Evolutionary conservation across 306 rosid genomes (phyloP), one percentile per base, ranked within the genome.

Genomic region (Quercus glauca): DNA sequence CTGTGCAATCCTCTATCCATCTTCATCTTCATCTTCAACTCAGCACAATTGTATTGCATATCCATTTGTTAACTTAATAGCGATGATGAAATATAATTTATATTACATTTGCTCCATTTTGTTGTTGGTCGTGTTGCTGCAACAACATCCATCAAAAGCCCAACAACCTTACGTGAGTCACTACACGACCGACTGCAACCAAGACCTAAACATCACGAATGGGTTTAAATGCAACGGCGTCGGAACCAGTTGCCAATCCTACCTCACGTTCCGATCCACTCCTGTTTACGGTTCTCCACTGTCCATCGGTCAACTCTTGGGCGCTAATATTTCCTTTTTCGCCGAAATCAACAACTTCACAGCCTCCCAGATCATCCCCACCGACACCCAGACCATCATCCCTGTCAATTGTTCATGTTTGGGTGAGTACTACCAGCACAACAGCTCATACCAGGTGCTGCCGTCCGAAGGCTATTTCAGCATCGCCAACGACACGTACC

Each of bases 251-350:
- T 92, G 97, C 83, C 3, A 0, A 3, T 86, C 93, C 1, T 92
- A 84, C 79, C 97, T 92, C 77, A 90, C 93, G 6, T 92, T 92
- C 90, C 82, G 80, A 70, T 89, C 97, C 3, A 2, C 1, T n/a
- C 17, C 82, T 25, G 84, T 79, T 12, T 89, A 83, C 88, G 64
- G 37, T 82, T 21, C 85, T 0, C 88, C 91, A 0, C 0, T 77
- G 20, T 8, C 76, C 72, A 88, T 92, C 7, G 81, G 86, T 5
- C 78, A 18, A 19, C 91, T 90, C 72, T 78, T 90, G 49, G 31
- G 28, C 78, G 60, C 94, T 65, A 1, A 55, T 0, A 1, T 90
- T 7, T 0, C 78, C 17, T 43, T 4, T 41, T 68, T 88, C 17
- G 83, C 93, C n/a, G 1, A 49, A 7, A 82, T 87, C 84, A 92